Evolutionary conservation across 345 rosid species (phyloP), one percentile per base, ranked within the genome.

Genomic region (Clarkia xantiana): DNA sequence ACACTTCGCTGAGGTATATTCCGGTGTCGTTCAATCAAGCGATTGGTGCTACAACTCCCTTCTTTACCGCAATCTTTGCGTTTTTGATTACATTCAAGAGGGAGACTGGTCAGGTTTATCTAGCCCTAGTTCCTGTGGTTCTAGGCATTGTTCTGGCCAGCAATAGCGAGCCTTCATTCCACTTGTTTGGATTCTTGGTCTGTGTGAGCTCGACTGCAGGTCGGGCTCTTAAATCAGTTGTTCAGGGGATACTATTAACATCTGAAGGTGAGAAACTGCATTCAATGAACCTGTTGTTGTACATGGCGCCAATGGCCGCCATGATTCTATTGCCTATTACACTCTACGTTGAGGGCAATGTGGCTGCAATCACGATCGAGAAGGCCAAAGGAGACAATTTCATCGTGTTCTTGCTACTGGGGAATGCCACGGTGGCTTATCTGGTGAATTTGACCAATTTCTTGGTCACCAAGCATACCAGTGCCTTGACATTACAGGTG

Each of bases 291-390:
- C 63, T 91, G 68, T 53, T 91, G 39, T 67, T 91, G 2, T 86
- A 84, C 53, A 91, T 91, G 98, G 96, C 98, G 6, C 98, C 98
- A 1, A 84, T 91, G 94, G 94, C 96, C 0, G 96, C 96, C 11
- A 47, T 79, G 70, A 84, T 91, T 60, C 70, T 91, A 52, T 49
- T 91, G 46, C 98, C 98, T n/a, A 72, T 91, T 56, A 80, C 95
- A 17, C 90, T 91, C 10, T 91, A 84, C 62, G 75, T 86, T 0
- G 96, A 91, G 71, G 98, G 98, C 59, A 91, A 91, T 57, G 87
- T 91, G 40, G 79, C 85, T 6, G 73, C 79, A 0, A 9, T 76
- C 59, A 71, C 95, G 11, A 8, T 86, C 1, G 96, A 91, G 71
- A 86, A 91, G 60, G 90, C 94, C 0, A 71, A 62, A 56, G 76